Conservation (phyloP, 164 flowering plant genomes). For the Euptelea pleiosperma region DNA sequence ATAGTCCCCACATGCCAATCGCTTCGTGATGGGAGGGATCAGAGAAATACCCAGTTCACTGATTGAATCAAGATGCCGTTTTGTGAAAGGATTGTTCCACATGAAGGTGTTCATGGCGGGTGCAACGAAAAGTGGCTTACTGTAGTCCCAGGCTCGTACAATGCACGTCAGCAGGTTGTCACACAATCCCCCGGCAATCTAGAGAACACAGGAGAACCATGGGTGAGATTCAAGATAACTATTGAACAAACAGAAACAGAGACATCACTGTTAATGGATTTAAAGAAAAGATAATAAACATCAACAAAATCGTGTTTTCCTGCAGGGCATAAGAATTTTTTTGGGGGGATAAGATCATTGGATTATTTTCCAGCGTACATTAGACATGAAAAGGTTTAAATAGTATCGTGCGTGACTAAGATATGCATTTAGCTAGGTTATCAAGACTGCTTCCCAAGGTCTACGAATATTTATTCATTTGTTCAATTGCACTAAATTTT, state of each 20-base stretch:
- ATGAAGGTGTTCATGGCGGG: slow-evolving; percentile 92
- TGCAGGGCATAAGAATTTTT: too few species aligned
- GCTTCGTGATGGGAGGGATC: slow-evolving; percentile 76
- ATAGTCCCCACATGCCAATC: slow-evolving; percentile 81
- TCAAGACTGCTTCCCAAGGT: too few species aligned
- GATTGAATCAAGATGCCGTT: slow-evolving; percentile 57
- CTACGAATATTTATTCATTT: too few species aligned
- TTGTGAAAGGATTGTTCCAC: slow-evolving; percentile 91
- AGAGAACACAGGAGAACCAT: neutral
- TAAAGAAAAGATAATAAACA: too few species aligned
- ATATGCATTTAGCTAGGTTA: too few species aligned
- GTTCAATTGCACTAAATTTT: too few species aligned
- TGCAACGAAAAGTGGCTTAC: slow-evolving; percentile 76
- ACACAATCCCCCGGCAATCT: slow-evolving; percentile 90
- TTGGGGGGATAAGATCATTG: too few species aligned
- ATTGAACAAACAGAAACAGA: neutral
- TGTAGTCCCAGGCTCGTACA: slow-evolving; percentile 88
- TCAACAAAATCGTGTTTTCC: too few species aligned
- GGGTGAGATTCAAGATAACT: neutral
- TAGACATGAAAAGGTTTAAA: too few species aligned
- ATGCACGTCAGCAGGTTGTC: slow-evolving; percentile 85
- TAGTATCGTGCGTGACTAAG: too few species aligned
- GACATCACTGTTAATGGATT: neutral
- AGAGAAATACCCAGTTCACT: slow-evolving; percentile 72
- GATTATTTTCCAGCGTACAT: too few species aligned